phyloP scores from a whole-genome alignment of 805 yeast species.

The Nakazawaea ambrosiae region DNA sequence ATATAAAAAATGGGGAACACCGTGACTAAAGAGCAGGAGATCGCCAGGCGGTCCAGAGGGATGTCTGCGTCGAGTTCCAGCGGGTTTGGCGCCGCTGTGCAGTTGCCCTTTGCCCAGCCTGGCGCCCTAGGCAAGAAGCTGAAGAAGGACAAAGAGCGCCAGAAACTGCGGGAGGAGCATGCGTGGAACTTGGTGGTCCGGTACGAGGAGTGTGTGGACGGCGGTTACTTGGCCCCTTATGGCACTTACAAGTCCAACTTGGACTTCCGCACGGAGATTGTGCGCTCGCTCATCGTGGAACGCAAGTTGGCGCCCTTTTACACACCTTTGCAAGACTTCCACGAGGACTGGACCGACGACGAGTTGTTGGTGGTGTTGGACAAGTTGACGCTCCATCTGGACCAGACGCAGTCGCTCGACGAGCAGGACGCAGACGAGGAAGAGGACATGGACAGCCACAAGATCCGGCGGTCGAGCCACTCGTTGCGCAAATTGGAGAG shows the following conservation, averaged over 20 bases:
- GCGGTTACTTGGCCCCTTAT: constrained; percentile 88
- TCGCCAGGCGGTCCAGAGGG: constrained; percentile 10
- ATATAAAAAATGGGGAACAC: constrained; percentile 37
- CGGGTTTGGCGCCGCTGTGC: neutral
- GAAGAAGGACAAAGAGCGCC: constrained; percentile 48
- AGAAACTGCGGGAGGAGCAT: constrained; percentile 43
- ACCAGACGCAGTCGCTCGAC: constrained; percentile 33
- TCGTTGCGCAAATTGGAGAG: constrained; percentile 42
- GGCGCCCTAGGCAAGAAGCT: constrained; percentile 22
- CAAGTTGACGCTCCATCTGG: constrained; percentile 50
- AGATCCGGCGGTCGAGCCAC: constrained; percentile 41
- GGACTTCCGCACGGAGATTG: constrained; percentile 69
- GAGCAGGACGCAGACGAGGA: constrained; percentile 44
- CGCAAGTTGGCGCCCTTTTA: constrained; percentile 85
- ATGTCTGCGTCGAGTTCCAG: constrained; percentile 1
- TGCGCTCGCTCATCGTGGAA: constrained; percentile 59
- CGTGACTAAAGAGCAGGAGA: constrained; percentile 33
- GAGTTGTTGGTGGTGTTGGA: constrained; percentile 50
- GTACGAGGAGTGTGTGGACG: constrained; percentile 74
- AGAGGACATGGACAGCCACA: constrained; percentile 60
- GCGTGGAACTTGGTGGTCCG: constrained; percentile 51
- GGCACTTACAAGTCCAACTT: constrained; percentile 77
- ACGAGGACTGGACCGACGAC: constrained; percentile 62
- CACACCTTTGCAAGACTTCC: constrained; percentile 80
- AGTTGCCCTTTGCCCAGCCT: constrained; percentile 14